Evolutionary conservation across 192 early-diverging fungal species (phyloP), one percentile per base, ranked within the genome.

Genomic region (Coemansia sp.): DNA sequence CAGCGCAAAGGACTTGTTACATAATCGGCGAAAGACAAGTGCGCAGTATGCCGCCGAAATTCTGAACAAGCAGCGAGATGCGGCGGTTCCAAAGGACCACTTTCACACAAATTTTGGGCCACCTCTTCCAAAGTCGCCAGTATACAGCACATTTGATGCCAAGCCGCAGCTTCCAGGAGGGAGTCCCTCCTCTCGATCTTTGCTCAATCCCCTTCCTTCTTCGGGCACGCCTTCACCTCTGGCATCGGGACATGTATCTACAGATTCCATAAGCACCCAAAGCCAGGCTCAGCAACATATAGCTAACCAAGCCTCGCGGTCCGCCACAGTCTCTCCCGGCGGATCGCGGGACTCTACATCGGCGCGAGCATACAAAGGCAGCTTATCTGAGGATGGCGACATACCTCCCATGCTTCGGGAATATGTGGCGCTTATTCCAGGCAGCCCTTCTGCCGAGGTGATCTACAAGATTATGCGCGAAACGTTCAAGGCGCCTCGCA

Each of bases 381-480:
- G 35, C 16, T 33, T 20, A 18, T 18, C 34, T 20, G 57, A 38
- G 16, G 35, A 18, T 24, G 51, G 24, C 38, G 41, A 63, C 5
- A 64, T 76, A 34, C 78, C 79, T 12, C 46, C 63, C 15, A 69
- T 76, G n/a, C 70, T 81, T 23, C 33, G 49, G 23, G 67, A 69
- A 33, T 81, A 81, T 16, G 73, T 81, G 12, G 46, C 70, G 14
- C 35, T 39, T 8, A 70, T 81, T 18, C 74, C 79, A 0, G 79
- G 71, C 23, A 63, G 52, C 7, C 70, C 74, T 18, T 73, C 79
- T 1, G 53, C 71, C 20, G 36, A 51, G 10, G 64, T 45, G 12
- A 61, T 81, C 4, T 81, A 81, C 65, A 51, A 26, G 30, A 76
- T 81, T 43, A 73, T 81, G 78, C 78, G 78, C 35, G 78, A 73